phyloP scores from a whole-genome alignment of 2,329 filamentous ascomycete species.

The Colletotrichum cordylinicola region DNA sequence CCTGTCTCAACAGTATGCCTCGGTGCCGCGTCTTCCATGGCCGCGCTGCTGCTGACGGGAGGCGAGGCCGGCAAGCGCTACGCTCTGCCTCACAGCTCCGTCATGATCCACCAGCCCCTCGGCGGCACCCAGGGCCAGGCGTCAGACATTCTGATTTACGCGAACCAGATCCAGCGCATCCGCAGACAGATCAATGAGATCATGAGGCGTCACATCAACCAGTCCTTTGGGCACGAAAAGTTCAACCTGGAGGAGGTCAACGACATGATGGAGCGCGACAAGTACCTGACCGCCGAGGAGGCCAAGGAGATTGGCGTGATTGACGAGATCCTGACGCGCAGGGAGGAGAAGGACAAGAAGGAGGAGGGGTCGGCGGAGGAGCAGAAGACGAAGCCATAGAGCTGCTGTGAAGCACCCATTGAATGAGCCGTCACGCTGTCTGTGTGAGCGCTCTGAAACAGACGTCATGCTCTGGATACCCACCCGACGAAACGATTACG shows the following conservation, averaged over 20 bases:
- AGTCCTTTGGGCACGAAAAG: constrained; percentile 75
- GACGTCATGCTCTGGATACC: background rate
- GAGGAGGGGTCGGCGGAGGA: constrained; percentile 19
- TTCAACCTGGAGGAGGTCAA: constrained; percentile 84
- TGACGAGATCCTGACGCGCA: constrained; percentile 81
- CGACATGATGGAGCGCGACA: constrained; percentile 95
- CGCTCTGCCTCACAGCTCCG: constrained; percentile 88
- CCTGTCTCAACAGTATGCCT: constrained; percentile 95
- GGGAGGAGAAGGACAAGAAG: constrained; percentile 44
- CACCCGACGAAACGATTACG: background rate
- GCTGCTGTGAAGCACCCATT: background rate
- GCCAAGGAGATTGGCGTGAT: constrained; percentile 90
- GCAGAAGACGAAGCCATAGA: constrained; percentile 21
- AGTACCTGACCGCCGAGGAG: constrained; percentile 89
- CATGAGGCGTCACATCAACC: constrained; percentile 85
- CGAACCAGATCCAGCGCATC: constrained; percentile 92
- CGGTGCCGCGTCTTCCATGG: constrained; percentile 95
- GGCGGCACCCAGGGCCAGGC: constrained; percentile 73
- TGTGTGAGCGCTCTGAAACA: background rate
- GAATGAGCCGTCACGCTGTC: background rate
- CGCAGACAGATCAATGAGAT: constrained; percentile 88
- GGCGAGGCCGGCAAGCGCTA: constrained; percentile 85
- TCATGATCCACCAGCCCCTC: constrained; percentile 97
- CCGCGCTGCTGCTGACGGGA: constrained; percentile 84
- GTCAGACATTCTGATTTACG: constrained; percentile 92